A percentile compares a stretch with the other conserved stretches of the same genome.
Evolutionary conservation across 495 filamentous ascomycete genomes (phyloP).

Genomic region (Hamigera avellanea): DNA sequence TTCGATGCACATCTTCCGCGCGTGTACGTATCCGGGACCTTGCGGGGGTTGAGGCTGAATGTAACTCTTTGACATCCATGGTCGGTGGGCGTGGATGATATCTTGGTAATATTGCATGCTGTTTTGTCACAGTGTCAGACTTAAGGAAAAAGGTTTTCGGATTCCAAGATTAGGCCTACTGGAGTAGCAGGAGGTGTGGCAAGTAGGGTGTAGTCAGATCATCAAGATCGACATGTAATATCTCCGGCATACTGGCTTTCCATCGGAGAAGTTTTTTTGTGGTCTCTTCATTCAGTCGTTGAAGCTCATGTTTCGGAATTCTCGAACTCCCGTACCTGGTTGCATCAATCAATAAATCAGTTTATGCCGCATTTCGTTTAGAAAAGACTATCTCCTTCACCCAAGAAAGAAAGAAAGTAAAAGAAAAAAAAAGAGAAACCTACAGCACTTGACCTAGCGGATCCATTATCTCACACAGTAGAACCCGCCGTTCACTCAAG

Average conservation of each 20-base stretch:
- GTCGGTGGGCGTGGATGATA: slow-evolving; percentile 15
- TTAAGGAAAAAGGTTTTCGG: background rate
- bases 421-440: slow-evolving; percentile 8
- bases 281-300: slow-evolving; percentile 9
- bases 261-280: slow-evolving; percentile 11
- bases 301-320: too few relatives aligned
- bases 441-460: slow-evolving; percentile 10
- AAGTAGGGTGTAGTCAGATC: slow-evolving; percentile 7
- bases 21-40: slow-evolving; percentile 10
- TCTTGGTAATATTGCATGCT: slow-evolving; percentile 22
- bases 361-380: too few relatives aligned
- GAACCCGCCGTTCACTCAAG: slow-evolving; percentile 11
- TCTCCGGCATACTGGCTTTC: slow-evolving; percentile 13
- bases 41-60: slow-evolving; percentile 10
- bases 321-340: too few relatives aligned
- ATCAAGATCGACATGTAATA: slow-evolving; percentile 11
- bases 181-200: slow-evolving; percentile 21
- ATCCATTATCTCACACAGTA: slow-evolving; percentile 19
- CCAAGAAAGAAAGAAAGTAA: background rate
- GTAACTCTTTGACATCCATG: slow-evolving; percentile 14
- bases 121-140: background rate
- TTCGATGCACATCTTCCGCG: slow-evolving; percentile 15
- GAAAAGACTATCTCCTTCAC: too few relatives aligned
- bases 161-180: too few relatives aligned
- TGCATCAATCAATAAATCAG: too few relatives aligned